A percentile compares a stretch with the other conserved stretches of the same genome.
phyloP scores from a whole-genome alignment of 257 asterid genomes.

The Salvia rosmarinus region DNA sequence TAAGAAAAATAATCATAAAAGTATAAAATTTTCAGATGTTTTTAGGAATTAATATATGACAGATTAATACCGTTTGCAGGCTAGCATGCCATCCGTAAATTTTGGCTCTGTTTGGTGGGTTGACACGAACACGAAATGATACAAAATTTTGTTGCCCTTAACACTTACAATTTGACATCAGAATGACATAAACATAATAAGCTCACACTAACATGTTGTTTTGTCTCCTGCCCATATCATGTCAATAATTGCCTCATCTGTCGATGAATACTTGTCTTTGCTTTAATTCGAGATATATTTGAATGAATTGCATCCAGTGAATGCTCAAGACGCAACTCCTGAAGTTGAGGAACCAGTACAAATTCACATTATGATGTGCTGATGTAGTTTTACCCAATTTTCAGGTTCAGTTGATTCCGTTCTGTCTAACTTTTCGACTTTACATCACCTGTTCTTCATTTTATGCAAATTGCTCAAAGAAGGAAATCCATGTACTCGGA shows the following conservation, averaged over 20 bases:
- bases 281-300: constrained; percentile 5
- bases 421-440: constrained; percentile 65
- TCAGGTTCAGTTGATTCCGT: constrained; percentile 84
- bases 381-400: constrained; percentile 29
- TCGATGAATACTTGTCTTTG: constrained; percentile 6
- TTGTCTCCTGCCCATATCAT: background rate
- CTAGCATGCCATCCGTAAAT: background rate
- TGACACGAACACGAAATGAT: background rate
- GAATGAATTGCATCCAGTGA: background rate
- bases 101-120: background rate
- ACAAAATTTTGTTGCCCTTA: background rate
- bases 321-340: constrained; percentile 29
- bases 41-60: background rate
- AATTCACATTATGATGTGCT: constrained; percentile 28
- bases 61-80: background rate
- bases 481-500: constrained; percentile 55
- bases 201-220: background rate
- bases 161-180: background rate
- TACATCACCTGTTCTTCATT: constrained; percentile 91
- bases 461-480: constrained; percentile 85
- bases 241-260: background rate
- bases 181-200: background rate
- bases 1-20: background rate
- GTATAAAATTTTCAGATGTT: background rate
- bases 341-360: constrained; percentile 28